These are phyloP conservation scores for Globisporangium paddicum DNA, from an alignment of 352 stramenopile genomes.

Conservation along the genomic window DNA sequence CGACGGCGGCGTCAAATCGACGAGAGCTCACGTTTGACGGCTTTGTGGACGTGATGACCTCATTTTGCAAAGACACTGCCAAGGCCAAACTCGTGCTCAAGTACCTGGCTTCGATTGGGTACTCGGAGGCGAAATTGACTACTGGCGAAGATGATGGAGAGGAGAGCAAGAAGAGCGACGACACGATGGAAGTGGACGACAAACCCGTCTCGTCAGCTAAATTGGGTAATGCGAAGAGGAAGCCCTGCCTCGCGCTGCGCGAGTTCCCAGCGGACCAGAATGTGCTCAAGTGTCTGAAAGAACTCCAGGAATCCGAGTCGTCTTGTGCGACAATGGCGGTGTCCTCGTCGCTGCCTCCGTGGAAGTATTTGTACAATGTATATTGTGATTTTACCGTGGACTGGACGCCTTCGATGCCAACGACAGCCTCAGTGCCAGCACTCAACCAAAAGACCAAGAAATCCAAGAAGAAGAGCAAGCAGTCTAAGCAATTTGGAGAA, in stretches of 20 bases:
- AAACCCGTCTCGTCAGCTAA: neutral
- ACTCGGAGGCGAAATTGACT: slow-evolving; percentile 24
- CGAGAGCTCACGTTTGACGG: slow-evolving; percentile 27
- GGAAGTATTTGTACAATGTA: slow-evolving; percentile 72
- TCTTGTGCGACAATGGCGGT: neutral
- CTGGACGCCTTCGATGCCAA: slow-evolving; percentile 22
- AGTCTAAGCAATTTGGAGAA: neutral
- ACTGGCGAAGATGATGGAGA: slow-evolving; percentile 22
- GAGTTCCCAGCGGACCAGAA: slow-evolving; percentile 67
- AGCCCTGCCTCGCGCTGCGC: slow-evolving; percentile 20
- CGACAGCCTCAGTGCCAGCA: neutral
- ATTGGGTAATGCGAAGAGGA: neutral
- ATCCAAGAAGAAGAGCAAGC: slow-evolving; percentile 4
- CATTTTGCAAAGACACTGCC: slow-evolving; percentile 35
- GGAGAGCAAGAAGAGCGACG: neutral
- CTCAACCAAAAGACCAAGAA: slow-evolving; percentile 2
- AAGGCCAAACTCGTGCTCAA: slow-evolving; percentile 44
- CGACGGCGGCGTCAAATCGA: slow-evolving; percentile 26
- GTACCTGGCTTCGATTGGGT: slow-evolving; percentile 40
- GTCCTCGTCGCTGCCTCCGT: slow-evolving; percentile 32
- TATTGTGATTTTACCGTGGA: slow-evolving; percentile 67
- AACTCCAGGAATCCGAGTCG: slow-evolving; percentile 26
- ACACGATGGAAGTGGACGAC: neutral
- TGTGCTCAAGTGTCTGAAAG: slow-evolving; percentile 72
- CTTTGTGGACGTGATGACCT: slow-evolving; percentile 37